Evolutionary conservation across 108 stramenopile species (phyloP), one percentile per base, ranked within the genome.

Genomic region (Discostella stelligeroides): DNA sequence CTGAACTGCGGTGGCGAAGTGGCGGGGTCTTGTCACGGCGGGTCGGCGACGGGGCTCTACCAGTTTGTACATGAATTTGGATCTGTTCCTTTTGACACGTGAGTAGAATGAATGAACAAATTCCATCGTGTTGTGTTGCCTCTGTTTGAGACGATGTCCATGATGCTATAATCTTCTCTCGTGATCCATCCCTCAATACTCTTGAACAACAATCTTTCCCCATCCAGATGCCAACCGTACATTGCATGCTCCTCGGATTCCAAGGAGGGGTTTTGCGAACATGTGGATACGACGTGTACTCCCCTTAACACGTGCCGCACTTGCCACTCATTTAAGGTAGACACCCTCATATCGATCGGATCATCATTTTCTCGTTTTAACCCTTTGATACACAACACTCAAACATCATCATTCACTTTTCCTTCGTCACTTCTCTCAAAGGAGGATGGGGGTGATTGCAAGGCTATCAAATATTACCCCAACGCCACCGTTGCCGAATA

Each of bases 21-120:
- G 24, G 88, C 88, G n/a, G 97, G 97, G 0, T 83, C 82, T 23
- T 98, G 97, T 68, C 81, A 96, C 48, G 97, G 97, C 25, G 97
- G 97, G 1, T 55, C 57, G 13, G 60, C 66, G 37, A 82, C 79
- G 12, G 70, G 72, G 12, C 71, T 76, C 18, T 94, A 85, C 70
- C 79, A 95, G 34, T 88, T 92, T 41, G 89, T 95, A 40, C 62
- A 90, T 51, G 54, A 86, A 8, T 72, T 61, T 28, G 91, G 91
- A 46, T 83, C 79, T 40, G 67, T 82, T 51, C 76, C 81, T 0
- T 82, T 49, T 46, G 80, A 81, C 39, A 80, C 79, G 39, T 79
- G 70, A 68, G 67, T 68, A 23, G 23, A 29, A 27, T 4, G 8
- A 48, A 10, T 5, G 8, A 9, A 25, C 14, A 43, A 47, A 25